Evolutionary conservation across 805 yeast genomes (phyloP), one percentile per base, ranked within the genome.

Genomic region (Schwanniomyces sp.): DNA sequence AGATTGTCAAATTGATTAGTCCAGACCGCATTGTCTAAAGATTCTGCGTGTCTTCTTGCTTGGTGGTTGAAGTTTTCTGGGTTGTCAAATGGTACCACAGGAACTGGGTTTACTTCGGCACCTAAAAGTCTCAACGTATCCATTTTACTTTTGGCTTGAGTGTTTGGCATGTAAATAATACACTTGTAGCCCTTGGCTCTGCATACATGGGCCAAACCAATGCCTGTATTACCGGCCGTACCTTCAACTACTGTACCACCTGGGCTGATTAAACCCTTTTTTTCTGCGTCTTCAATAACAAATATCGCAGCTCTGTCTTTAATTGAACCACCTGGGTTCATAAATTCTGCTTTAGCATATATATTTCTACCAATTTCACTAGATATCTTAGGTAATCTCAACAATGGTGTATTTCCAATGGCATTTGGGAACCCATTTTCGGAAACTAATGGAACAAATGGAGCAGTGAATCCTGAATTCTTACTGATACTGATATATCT

Each of bases 141-240:
- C 45, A 90, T 85, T 62, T 90, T 90, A 40, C 82, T 76, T 54
- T 86, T 87, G 5, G 94, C 81, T 66, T 89, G 96, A 2, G 96
- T 88, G 66, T 90, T 82, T 49, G 97, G 97, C 91, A 90, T 89
- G 73, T 88, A 90, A 49, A 90, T 86, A 43, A 90, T 83, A 64
- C 94, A 83, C 47, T 85, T 80, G 74, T 90, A 90, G 27, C 96
- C 96, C 56, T 85, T 81, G 41, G 91, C 79, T 30, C 96, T 75
- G 62, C 95, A 88, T 40, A 85, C 81, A 58, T 79, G 83, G 6
- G 96, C 96, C 47, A 90, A 71, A 1, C 96, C 96, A 55, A 90
- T 90, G 14, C 96, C 97, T n/a, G 97, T 90, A 69, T 90, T 90
- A 28, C 97, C 97, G 3, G 97, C 97, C 10, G 96, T 89, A 7